These are phyloP conservation scores for Fusarium sp. DNA, from an alignment of 2,329 filamentous ascomycete genomes.

Conservation along the genomic window DNA sequence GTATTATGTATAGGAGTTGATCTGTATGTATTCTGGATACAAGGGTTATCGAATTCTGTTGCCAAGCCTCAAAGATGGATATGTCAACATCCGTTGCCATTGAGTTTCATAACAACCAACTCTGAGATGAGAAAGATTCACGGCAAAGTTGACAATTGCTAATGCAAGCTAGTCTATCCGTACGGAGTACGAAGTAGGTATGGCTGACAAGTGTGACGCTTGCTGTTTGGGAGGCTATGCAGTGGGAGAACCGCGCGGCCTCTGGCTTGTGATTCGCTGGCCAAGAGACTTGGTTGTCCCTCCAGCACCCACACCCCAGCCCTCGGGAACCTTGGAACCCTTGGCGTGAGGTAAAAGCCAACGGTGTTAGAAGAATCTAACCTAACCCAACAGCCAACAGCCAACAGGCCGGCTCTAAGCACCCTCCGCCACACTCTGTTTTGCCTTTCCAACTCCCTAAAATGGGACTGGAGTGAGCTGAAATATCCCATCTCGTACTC, in stretches of 20 bases:
- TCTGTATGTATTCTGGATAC: not conserved
- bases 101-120: not conserved
- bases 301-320: conserved; percentile 28
- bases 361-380: conserved; percentile 5
- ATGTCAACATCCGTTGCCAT: conserved; percentile 3
- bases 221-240: conserved; percentile 25
- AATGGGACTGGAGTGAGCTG: not conserved
- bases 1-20: not conserved
- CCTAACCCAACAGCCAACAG: not conserved
- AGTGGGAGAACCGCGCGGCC: conserved; percentile 30
- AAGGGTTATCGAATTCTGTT: not conserved
- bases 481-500: not conserved
- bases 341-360: conserved; percentile 11
- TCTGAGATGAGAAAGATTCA: conserved; percentile 5
- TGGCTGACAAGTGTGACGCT: not conserved
- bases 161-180: not conserved
- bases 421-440: conserved; percentile 32
- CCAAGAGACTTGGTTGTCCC: conserved; percentile 26
- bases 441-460: conserved; percentile 2
- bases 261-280: conserved; percentile 16
- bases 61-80: not conserved
- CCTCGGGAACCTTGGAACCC: conserved; percentile 4
- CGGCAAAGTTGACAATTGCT: not conserved
- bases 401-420: not conserved
- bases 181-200: not conserved